Percentiles rank a stretch among this genome's conserved stretches.
These are phyloP conservation scores for Eucalyptus tenuipes DNA, from an alignment of 345 rosid species.

Conservation along the genomic window DNA sequence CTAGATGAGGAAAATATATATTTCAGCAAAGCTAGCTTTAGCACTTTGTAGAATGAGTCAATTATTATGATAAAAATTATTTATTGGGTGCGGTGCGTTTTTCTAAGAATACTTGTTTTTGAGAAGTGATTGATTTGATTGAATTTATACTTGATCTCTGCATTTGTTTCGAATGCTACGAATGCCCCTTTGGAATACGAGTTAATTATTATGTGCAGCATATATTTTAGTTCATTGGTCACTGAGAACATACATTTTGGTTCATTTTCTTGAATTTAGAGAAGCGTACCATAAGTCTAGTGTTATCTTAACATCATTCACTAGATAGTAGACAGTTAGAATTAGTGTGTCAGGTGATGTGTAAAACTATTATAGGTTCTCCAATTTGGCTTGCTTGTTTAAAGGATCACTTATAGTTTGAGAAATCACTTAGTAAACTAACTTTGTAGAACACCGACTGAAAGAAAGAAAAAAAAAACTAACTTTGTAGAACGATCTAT, in stretches of 20 bases:
- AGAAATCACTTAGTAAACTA: not conserved
- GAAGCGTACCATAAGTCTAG: not conserved
- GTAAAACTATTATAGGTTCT: not conserved
- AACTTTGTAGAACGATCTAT: not conserved
- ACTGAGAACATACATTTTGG: not conserved
- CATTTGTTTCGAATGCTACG: not conserved
- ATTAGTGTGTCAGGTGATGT: not conserved
- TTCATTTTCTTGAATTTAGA: not conserved
- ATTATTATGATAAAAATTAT: not conserved
- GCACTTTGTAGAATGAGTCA: not conserved
- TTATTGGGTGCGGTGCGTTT: rapidly evolving
- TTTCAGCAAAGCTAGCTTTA: not conserved
- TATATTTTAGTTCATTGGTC: not conserved
- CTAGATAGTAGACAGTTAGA: not conserved
- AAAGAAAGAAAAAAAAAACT: no score
- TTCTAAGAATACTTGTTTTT: not conserved
- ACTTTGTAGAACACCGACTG: not conserved
- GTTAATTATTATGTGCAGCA: not conserved
- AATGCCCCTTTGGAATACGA: not conserved
- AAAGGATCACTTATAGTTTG: not conserved
- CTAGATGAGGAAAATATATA: not conserved
- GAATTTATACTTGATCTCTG: not conserved
- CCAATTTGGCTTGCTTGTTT: not conserved
- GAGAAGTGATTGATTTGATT: not conserved
- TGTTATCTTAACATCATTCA: no score